Evolutionary conservation across 129 eudicot species (phyloP).

Genomic region (Cynara cardunculus): DNA sequence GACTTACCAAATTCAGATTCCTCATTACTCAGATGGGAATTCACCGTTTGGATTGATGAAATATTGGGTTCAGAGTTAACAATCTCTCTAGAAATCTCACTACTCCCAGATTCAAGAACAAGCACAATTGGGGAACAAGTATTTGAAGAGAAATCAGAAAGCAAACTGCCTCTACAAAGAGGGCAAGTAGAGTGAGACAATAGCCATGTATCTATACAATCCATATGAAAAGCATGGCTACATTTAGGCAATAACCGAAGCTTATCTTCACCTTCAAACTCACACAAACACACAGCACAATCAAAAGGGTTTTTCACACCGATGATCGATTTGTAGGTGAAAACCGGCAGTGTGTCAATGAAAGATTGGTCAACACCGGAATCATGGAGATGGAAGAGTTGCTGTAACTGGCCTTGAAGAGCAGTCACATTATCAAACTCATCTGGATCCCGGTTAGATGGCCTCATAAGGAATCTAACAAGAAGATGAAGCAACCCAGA

Average conservation of each 20-base stretch:
- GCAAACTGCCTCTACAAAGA: slow-evolving; percentile 68
- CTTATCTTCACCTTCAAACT: slow-evolving; percentile 72
- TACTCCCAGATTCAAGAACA: slow-evolving; percentile 64
- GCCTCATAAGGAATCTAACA: slow-evolving; percentile 54
- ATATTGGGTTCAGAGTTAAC: slow-evolving; percentile 13
- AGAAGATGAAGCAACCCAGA: slow-evolving; percentile 83
- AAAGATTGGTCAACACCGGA: slow-evolving; percentile 84
- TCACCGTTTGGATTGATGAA: slow-evolving; percentile 30
- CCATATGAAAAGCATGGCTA: slow-evolving; percentile 94
- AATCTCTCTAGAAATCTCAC: slow-evolving; percentile 56
- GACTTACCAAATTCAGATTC: slow-evolving; percentile 27
- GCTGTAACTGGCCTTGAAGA: slow-evolving; percentile 80
- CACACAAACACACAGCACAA: slow-evolving; percentile 94
- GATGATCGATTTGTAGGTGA: slow-evolving; percentile 59
- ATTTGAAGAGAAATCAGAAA: slow-evolving; percentile 40
- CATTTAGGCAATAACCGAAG: slow-evolving; percentile 75
- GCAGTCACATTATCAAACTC: slow-evolving; percentile 60
- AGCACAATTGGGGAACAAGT: slow-evolving; percentile 51
- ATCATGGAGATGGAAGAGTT: slow-evolving; percentile 79
- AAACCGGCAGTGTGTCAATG: slow-evolving; percentile 76
- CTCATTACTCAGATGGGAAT: slow-evolving; percentile 41
- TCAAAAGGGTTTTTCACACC: slow-evolving; percentile 79
- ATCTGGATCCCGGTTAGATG: slow-evolving; percentile 53
- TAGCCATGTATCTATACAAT: slow-evolving; percentile 87
- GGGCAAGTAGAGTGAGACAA: slow-evolving; percentile 95